Conservation (phyloP, 495 filamentous ascomycete genomes). For the Aspergillus steynii region DNA sequence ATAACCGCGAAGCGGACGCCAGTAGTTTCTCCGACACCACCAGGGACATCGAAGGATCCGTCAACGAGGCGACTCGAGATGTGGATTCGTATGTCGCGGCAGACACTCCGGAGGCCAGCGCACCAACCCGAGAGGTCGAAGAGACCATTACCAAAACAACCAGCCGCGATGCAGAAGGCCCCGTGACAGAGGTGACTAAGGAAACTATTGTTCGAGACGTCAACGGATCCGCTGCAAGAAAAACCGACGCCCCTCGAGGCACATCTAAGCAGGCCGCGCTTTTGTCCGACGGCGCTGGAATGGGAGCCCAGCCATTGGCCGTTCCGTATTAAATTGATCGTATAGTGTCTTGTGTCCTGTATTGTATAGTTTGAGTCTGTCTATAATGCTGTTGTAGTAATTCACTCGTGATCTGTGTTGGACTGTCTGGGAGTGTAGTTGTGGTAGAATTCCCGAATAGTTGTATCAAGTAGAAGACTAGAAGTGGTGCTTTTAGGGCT, state of each 20-base stretch:
- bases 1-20: background rate
- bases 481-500: background rate
- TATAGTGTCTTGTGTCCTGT: background rate
- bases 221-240: background rate
- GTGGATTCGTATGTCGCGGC: background rate
- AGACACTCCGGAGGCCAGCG: background rate
- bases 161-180: background rate
- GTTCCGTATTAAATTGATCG: constrained; percentile 12
- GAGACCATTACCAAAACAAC: background rate
- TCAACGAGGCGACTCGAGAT: background rate
- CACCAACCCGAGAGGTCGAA: background rate
- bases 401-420: background rate
- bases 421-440: background rate
- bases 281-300: background rate
- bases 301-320: background rate
- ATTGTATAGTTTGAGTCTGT: background rate
- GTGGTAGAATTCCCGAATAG: too few relatives aligned
- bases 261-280: background rate
- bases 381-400: background rate
- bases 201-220: background rate
- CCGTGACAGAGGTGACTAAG: background rate
- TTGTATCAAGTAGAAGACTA: too few relatives aligned
- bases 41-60: constrained; percentile 6
- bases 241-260: background rate
- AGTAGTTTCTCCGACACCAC: background rate